Conservation (phyloP, 306 rosid genomes). For the Malus sylvestris region DNA sequence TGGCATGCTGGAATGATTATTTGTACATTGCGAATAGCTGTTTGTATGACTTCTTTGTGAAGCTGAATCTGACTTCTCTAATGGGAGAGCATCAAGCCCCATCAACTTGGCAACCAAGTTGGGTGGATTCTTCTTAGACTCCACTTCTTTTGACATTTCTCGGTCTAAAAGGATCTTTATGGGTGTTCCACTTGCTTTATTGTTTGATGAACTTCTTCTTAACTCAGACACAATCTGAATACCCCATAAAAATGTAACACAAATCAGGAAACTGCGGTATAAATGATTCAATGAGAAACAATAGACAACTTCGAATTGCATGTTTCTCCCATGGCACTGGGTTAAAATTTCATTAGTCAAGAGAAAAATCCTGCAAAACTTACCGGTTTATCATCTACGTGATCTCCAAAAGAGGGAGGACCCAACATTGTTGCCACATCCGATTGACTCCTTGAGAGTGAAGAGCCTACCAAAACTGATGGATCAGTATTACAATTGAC, state of each 20-base stretch:
- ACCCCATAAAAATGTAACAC: constrained; percentile 13
- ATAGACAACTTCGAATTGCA: background rate
- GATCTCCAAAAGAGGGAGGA: constrained; percentile 48
- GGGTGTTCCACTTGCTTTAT: constrained; percentile 43
- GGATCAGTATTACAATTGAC: background rate
- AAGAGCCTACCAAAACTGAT: constrained; percentile 43
- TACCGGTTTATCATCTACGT: constrained; percentile 65
- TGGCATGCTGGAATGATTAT: constrained; percentile 39
- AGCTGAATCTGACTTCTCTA: constrained; percentile 40
- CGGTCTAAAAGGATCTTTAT: constrained; percentile 73
- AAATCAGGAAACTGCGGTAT: constrained; percentile 16
- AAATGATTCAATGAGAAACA: constrained; percentile 3
- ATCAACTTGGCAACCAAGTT: constrained; percentile 88
- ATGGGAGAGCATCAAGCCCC: constrained; percentile 83
- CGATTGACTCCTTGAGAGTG: constrained; percentile 53
- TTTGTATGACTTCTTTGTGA: constrained; percentile 44
- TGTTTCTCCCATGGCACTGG: background rate
- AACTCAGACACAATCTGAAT: constrained; percentile 47
- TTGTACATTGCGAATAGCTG: constrained; percentile 34
- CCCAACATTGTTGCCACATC: constrained; percentile 40
- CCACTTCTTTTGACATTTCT: constrained; percentile 73
- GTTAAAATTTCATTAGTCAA: background rate
- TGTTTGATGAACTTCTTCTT: constrained; percentile 52
- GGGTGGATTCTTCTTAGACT: constrained; percentile 49
- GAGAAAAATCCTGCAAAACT: constrained; percentile 21